Conservation (phyloP, 768 basidiomycete species). For the Suillus hirtellus region DNA sequence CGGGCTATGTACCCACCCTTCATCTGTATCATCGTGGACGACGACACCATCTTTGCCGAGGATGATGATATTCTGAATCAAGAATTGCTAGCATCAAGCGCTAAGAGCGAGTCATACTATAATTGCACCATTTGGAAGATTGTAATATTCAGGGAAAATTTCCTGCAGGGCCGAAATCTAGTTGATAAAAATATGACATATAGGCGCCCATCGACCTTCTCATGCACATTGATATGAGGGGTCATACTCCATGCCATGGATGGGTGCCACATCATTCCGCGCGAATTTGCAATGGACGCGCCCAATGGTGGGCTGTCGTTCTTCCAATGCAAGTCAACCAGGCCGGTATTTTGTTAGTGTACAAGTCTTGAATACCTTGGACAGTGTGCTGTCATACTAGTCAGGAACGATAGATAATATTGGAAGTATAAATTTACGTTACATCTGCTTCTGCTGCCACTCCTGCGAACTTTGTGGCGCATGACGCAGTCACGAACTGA, state of each 20-base stretch:
- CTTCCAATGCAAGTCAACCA: background rate
- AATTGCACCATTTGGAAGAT: background rate
- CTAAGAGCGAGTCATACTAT: background rate
- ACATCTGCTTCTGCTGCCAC: background rate
- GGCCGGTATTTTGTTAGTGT: background rate
- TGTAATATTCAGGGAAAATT: background rate
- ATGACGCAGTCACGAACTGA: background rate
- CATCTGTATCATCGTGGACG: constrained; percentile 3
- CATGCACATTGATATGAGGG: background rate
- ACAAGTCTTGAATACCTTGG: background rate
- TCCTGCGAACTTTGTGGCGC: background rate
- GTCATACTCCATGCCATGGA: background rate
- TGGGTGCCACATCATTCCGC: background rate
- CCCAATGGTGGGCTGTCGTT: background rate
- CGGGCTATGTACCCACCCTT: constrained; percentile 8
- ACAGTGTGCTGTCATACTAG: background rate
- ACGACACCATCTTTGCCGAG: background rate
- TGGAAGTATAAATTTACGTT: background rate
- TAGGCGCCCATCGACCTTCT: background rate
- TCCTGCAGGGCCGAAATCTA: constrained; percentile 3
- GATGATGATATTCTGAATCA: background rate
- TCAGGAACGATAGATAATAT: constrained; percentile 2
- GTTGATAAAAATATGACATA: background rate
- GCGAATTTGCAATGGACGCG: background rate
- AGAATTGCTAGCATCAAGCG: background rate